Conservation (phyloP, 768 basidiomycete species). For the Boletus reticulatus region DNA sequence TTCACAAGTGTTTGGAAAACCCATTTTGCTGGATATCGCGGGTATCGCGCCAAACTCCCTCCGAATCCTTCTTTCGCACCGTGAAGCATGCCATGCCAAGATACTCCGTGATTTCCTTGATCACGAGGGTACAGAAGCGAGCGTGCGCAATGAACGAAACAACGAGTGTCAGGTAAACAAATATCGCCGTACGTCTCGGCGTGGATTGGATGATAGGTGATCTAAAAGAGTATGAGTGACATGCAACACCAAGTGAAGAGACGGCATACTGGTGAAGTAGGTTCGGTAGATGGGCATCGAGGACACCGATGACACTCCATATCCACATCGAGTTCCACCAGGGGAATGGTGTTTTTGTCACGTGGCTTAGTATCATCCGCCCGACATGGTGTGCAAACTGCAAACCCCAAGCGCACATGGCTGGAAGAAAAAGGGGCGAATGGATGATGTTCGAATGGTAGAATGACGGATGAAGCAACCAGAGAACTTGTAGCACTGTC, state of each 20-base stretch:
- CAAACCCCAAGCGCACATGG: slow-evolving; percentile 95
- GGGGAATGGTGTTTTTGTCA: slow-evolving; percentile 82
- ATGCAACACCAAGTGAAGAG: slow-evolving; percentile 2
- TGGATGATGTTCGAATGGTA: slow-evolving; percentile 67
- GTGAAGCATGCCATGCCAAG: slow-evolving; percentile 95
- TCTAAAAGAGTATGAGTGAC: slow-evolving; percentile 30
- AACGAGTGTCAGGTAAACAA: slow-evolving; percentile 69
- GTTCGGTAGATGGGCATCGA: slow-evolving; percentile 80
- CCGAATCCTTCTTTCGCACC: slow-evolving; percentile 74
- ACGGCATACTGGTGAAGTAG: slow-evolving; percentile 65
- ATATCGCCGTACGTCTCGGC: slow-evolving; percentile 56
- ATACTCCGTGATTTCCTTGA: slow-evolving; percentile 83
- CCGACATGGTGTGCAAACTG: slow-evolving; percentile 75
- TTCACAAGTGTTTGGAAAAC: slow-evolving; percentile 20
- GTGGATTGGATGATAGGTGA: slow-evolving; percentile 73
- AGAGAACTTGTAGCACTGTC: slow-evolving; percentile 68
- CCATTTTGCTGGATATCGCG: slow-evolving; percentile 14
- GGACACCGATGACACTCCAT: slow-evolving; percentile 70
- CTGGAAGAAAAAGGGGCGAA: slow-evolving; percentile 79
- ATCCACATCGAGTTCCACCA: slow-evolving; percentile 86
- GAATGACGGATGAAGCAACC: slow-evolving; percentile 74
- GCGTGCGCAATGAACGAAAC: slow-evolving; percentile 70
- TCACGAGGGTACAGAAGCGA: slow-evolving; percentile 80
- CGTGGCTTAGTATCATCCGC: slow-evolving; percentile 88
- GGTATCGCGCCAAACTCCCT: no score